A percentile compares a stretch with the other conserved stretches of the same genome.
These are phyloP conservation scores for Neurospora sp. DNA, from an alignment of 495 filamentous ascomycete genomes.

Conservation along the genomic window DNA sequence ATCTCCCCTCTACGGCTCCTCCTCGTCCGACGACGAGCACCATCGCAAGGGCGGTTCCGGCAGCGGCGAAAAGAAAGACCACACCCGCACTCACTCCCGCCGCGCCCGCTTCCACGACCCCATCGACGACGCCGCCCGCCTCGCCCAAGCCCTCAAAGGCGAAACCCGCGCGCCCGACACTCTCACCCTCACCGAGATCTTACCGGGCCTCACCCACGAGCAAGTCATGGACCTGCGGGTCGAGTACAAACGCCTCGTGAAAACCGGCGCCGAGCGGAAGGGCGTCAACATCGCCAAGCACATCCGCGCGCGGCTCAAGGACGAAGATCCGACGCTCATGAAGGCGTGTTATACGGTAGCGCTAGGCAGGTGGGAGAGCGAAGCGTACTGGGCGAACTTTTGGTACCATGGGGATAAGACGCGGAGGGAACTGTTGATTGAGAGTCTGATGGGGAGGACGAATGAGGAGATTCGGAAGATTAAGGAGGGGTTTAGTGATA, in stretches of 20 bases:
- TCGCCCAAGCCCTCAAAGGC: slow-evolving; percentile 66
- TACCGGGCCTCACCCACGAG: slow-evolving; percentile 74
- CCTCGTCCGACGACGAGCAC: slow-evolving; percentile 29
- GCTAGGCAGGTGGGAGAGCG: slow-evolving; percentile 82
- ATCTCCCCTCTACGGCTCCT: slow-evolving; percentile 22
- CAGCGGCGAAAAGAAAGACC: slow-evolving; percentile 20
- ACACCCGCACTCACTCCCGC: slow-evolving; percentile 26
- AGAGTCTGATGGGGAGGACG: slow-evolving; percentile 77
- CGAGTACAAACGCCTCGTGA: slow-evolving; percentile 86
- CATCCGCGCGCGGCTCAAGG: slow-evolving; percentile 70
- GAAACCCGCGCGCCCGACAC: slow-evolving; percentile 53
- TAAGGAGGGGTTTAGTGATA: slow-evolving; percentile 86
- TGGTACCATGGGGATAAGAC: slow-evolving; percentile 90
- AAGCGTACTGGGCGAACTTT: slow-evolving; percentile 97
- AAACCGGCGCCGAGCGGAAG: slow-evolving; percentile 55
- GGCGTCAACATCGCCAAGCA: slow-evolving; percentile 96
- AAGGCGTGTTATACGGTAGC: slow-evolving; percentile 87
- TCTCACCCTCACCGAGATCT: slow-evolving; percentile 66
- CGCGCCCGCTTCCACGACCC: slow-evolving; percentile 68
- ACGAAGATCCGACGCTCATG: slow-evolving; percentile 55
- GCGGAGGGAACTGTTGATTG: slow-evolving; percentile 80
- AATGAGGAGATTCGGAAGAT: slow-evolving; percentile 83
- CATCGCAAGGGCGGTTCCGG: neutral
- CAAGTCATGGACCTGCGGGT: slow-evolving; percentile 72
- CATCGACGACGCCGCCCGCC: slow-evolving; percentile 59